A percentile compares a stretch with the other conserved stretches of the same genome.
phyloP scores from a whole-genome alignment of 768 basidiomycete species.

The Austroboletus festivus region DNA sequence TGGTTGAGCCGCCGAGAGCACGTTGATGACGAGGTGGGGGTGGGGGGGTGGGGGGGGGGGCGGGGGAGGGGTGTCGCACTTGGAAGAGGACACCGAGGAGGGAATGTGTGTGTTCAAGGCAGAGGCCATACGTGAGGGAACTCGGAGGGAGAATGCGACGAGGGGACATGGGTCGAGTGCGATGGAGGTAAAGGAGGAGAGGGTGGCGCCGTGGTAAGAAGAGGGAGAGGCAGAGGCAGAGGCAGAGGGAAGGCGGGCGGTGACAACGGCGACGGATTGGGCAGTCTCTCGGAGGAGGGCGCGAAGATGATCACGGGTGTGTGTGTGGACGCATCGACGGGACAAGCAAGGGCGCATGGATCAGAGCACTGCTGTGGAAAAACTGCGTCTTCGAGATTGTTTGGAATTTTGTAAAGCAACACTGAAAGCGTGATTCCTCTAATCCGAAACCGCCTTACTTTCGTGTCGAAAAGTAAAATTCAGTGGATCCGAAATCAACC shows the following conservation, averaged over 20 bases:
- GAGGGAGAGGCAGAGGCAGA: too few relatives aligned
- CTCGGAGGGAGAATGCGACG: conserved; percentile 83
- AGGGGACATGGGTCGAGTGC: conserved; percentile 87
- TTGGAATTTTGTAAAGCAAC: too few relatives aligned
- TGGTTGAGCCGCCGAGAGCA: conserved; percentile 69
- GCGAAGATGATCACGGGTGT: conserved; percentile 35
- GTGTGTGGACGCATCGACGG: conserved; percentile 6
- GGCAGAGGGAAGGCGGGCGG: conserved; percentile 36
- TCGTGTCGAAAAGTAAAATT: too few relatives aligned
- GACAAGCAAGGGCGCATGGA: not conserved
- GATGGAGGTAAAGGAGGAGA: conserved; percentile 91
- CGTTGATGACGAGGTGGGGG: conserved; percentile 63
- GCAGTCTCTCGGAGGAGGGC: conserved; percentile 69
- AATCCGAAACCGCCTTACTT: too few relatives aligned
- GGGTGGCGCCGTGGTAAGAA: conserved; percentile 81
- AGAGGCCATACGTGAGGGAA: conserved; percentile 85
- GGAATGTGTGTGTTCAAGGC: conserved; percentile 41
- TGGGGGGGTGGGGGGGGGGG: not conserved
- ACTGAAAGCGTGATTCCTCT: too few relatives aligned
- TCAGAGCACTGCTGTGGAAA: too few relatives aligned
- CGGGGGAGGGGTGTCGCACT: not conserved
- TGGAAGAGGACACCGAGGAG: too few relatives aligned
- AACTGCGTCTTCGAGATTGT: too few relatives aligned
- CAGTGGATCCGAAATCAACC: too few relatives aligned
- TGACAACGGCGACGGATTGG: conserved; percentile 85